Conservation (phyloP, 768 basidiomycete species). For the Chiua virens region DNA sequence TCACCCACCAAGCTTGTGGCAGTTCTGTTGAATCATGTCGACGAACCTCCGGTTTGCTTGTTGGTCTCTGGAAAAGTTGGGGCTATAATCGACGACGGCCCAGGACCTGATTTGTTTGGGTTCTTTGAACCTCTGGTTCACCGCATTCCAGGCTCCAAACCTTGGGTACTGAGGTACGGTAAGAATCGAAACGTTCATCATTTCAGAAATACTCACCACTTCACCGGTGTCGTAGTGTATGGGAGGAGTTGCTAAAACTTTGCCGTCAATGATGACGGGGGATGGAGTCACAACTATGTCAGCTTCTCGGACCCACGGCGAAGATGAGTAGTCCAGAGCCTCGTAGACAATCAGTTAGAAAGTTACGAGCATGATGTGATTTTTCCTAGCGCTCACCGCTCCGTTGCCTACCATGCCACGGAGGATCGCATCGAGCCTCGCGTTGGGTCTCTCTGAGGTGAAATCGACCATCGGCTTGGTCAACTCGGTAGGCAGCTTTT, state of each 20-base stretch:
- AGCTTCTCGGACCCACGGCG: constrained; percentile 43
- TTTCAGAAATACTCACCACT: not conserved
- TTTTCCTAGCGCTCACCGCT: constrained; percentile 18
- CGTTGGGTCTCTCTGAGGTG: constrained; percentile 45
- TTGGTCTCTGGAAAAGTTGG: constrained; percentile 8
- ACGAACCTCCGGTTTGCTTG: constrained; percentile 24
- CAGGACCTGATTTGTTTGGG: constrained; percentile 31
- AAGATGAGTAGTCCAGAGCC: constrained; percentile 39
- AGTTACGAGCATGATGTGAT: not conserved
- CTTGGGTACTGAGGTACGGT: constrained; percentile 15
- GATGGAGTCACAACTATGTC: constrained; percentile 35
- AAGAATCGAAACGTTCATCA: not conserved
- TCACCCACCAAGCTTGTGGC: constrained; percentile 32
- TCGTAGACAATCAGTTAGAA: constrained; percentile 12
- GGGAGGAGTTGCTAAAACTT: constrained; percentile 33
- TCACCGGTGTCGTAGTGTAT: constrained; percentile 33
- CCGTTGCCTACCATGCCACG: constrained; percentile 25
- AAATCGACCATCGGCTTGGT: constrained; percentile 46
- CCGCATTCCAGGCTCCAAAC: constrained; percentile 41
- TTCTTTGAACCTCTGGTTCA: constrained; percentile 26
- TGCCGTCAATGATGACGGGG: constrained; percentile 37
- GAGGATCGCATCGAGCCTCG: constrained; percentile 40
- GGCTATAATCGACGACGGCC: constrained; percentile 37
- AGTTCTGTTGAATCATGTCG: constrained; percentile 24
- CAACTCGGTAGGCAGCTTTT: constrained; percentile 40